phyloP scores from a whole-genome alignment of 225 moss, liverwort and hornwort species.

The Pleurozium schreberi region DNA sequence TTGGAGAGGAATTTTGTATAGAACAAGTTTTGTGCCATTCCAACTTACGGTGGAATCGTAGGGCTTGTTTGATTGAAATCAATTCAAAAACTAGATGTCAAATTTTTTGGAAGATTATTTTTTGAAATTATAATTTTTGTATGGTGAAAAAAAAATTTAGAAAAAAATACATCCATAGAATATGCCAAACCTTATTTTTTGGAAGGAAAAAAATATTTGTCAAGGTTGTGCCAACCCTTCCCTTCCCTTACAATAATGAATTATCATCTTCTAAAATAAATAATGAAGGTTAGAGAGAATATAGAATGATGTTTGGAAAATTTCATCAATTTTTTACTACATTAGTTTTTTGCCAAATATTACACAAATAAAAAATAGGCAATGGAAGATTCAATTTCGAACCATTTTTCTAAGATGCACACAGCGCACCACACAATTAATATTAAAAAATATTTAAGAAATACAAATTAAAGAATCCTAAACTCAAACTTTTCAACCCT shows the following conservation, averaged over 20 bases:
- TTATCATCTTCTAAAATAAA: not conserved
- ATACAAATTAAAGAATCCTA: rapidly evolving
- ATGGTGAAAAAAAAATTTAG: not conserved
- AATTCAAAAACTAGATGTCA: not conserved
- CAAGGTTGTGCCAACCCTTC: rapidly evolving
- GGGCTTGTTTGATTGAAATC: rapidly evolving
- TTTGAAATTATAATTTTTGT: not conserved
- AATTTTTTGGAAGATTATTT: not conserved
- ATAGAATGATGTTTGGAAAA: not conserved
- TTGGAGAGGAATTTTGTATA: not conserved
- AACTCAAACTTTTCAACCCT: not conserved
- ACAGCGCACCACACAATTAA: not conserved
- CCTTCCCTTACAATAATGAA: not conserved
- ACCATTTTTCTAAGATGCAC: too few species aligned
- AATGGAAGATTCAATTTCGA: not conserved
- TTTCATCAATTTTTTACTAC: not conserved
- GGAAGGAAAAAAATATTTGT: not conserved
- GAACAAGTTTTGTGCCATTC: not conserved
- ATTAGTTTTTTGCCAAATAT: not conserved
- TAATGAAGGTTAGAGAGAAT: not conserved
- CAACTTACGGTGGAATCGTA: not conserved
- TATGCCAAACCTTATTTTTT: not conserved
- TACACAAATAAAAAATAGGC: not conserved
- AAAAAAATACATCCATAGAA: not conserved
- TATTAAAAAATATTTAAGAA: not conserved